Conservation (phyloP, 2,329 filamentous ascomycete genomes). For the Pseudogymnoascus sp. region DNA sequence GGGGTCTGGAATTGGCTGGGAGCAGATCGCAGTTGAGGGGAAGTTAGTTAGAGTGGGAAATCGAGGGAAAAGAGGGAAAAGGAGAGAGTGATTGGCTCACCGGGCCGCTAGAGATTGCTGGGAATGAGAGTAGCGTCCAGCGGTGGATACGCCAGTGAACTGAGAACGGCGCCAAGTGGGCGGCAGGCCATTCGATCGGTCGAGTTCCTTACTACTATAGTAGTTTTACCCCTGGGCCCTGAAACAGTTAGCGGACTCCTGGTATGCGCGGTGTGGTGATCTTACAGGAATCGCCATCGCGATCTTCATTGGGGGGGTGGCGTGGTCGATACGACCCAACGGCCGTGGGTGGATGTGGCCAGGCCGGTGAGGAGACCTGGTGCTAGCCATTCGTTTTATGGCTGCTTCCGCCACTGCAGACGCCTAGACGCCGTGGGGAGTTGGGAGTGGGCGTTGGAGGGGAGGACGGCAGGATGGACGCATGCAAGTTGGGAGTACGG, state of each 20-base stretch:
- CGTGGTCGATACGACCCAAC: neutral
- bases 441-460: neutral
- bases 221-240: neutral
- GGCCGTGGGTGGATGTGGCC: neutral
- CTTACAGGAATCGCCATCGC: neutral
- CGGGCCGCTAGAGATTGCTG: neutral
- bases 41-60: neutral
- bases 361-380: neutral
- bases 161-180: neutral
- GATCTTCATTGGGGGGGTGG: neutral
- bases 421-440: neutral
- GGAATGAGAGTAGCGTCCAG: neutral
- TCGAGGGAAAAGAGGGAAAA: neutral
- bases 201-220: neutral
- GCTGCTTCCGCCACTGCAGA: neutral
- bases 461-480: neutral
- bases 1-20: neutral
- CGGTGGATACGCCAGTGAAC: neutral
- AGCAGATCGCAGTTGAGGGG: neutral
- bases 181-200: neutral
- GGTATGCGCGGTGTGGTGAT: neutral
- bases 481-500: neutral
- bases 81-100: neutral
- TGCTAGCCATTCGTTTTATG: neutral
- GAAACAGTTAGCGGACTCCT: neutral